Conservation (phyloP, 371 early-diverging fungal species). For the Mucor irregularis region DNA sequence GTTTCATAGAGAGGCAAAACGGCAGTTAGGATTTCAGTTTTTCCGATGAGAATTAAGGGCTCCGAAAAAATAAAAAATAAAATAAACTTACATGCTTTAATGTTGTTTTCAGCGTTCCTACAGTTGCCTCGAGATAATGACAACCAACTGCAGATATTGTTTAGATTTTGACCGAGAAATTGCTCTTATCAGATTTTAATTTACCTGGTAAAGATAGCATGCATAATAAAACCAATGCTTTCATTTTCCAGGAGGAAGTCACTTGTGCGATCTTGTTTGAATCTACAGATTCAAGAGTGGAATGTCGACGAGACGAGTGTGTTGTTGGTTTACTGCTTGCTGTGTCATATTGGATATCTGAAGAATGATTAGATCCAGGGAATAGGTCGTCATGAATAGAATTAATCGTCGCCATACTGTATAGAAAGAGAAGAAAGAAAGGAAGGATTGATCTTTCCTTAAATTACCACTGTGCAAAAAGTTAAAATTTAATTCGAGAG, state of each 20-base stretch:
- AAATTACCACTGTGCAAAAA: no score
- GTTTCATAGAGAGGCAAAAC: slow-evolving; percentile 9
- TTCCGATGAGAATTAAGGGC: not conserved
- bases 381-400: slow-evolving; percentile 12
- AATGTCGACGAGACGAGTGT: not conserved
- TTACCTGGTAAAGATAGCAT: slow-evolving; percentile 29
- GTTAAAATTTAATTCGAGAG: no score
- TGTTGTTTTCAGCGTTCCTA: slow-evolving; percentile 44
- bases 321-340: not conserved
- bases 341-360: not conserved
- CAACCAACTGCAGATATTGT: slow-evolving; percentile 28
- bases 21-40: slow-evolving; percentile 5
- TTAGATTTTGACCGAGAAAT: not conserved
- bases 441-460: no score
- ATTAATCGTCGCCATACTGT: not conserved
- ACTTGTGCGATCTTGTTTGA: slow-evolving; percentile 1
- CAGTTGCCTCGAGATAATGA: slow-evolving; percentile 45
- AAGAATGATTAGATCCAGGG: not conserved
- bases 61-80: not conserved
- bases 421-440: not conserved
- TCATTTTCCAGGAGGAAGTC: slow-evolving; percentile 20
- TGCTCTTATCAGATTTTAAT: not conserved
- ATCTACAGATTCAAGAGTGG: slow-evolving; percentile 1
- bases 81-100: slow-evolving; percentile 35
- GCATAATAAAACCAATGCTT: slow-evolving; percentile 14